Conservation (phyloP, 768 basidiomycete species). For the Psilocybe subaeruginosa region DNA sequence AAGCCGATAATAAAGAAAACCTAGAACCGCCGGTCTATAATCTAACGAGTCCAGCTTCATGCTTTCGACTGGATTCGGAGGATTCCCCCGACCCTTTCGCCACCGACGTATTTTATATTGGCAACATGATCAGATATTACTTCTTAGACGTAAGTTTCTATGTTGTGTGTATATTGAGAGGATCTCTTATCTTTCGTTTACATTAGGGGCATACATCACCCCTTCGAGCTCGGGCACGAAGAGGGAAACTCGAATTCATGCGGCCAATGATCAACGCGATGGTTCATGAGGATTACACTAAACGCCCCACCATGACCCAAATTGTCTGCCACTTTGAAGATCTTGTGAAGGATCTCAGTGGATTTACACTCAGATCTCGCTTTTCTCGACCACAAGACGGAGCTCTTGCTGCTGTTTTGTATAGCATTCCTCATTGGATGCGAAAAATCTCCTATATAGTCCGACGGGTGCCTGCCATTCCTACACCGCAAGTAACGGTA, state of each 20-base stretch:
- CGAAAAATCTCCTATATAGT: not conserved
- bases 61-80: not conserved
- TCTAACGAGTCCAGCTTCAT: not conserved
- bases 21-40: not conserved
- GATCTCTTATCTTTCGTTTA: not conserved
- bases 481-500: not conserved
- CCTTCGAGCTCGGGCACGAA: not conserved
- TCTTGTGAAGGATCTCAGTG: not conserved
- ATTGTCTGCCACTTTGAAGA: conserved; percentile 33
- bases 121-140: conserved; percentile 10
- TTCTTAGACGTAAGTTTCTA: conserved; percentile 5
- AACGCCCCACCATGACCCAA: conserved; percentile 38
- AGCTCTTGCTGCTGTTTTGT: not conserved
- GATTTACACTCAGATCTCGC: not conserved
- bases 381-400: not conserved
- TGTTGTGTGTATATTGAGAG: not conserved
- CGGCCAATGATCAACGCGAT: conserved; percentile 33
- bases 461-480: not conserved
- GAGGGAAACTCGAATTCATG: conserved; percentile 32
- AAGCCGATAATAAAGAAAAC: not conserved
- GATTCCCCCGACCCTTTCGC: conserved; percentile 7
- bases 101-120: conserved; percentile 8
- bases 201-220: conserved; percentile 7
- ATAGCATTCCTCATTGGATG: not conserved
- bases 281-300: conserved; percentile 33